A percentile compares a stretch with the other conserved stretches of the same genome.
These are phyloP conservation scores for Tetrapisispora fleetii DNA, from an alignment of 805 yeast genomes.

Conservation along the genomic window DNA sequence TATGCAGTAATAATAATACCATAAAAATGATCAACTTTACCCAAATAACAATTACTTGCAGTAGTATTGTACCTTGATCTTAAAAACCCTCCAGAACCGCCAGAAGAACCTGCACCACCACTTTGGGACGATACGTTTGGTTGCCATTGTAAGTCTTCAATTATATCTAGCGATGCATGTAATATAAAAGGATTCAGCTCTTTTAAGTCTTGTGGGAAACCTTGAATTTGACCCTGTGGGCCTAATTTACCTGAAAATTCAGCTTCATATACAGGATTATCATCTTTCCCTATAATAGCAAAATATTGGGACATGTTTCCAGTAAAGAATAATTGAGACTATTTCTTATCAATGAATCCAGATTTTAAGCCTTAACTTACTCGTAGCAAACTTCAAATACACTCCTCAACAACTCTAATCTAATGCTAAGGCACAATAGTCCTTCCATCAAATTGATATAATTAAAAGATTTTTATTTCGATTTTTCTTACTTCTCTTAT, in stretches of 20 bases:
- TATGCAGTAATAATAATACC: slow-evolving; percentile 76
- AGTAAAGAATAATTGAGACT: no score
- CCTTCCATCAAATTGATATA: no score
- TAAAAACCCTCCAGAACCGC: slow-evolving; percentile 14
- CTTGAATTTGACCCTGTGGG: slow-evolving; percentile 4
- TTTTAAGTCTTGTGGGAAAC: slow-evolving; percentile 39
- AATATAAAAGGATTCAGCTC: slow-evolving; percentile 83
- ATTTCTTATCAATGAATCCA: no score
- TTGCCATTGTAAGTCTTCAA: slow-evolving; percentile 84
- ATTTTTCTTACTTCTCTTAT: background rate
- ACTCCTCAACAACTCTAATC: no score
- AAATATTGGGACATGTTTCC: slow-evolving; percentile 67
- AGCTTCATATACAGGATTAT: slow-evolving; percentile 77
- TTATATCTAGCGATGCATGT: slow-evolving; percentile 82
- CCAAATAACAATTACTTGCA: slow-evolving; percentile 41
- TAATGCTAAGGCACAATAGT: no score
- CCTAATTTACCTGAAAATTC: slow-evolving; percentile 38
- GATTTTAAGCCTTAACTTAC: no score
- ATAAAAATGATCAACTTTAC: slow-evolving; percentile 76
- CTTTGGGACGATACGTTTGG: slow-evolving; percentile 22
- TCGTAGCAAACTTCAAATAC: no score
- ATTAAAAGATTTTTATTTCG: no score
- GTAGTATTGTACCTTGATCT: slow-evolving; percentile 17
- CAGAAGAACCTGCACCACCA: background rate
- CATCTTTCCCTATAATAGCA: slow-evolving; percentile 78